Conservation (phyloP, 129 eudicot species). For the Artemisia annua region DNA sequence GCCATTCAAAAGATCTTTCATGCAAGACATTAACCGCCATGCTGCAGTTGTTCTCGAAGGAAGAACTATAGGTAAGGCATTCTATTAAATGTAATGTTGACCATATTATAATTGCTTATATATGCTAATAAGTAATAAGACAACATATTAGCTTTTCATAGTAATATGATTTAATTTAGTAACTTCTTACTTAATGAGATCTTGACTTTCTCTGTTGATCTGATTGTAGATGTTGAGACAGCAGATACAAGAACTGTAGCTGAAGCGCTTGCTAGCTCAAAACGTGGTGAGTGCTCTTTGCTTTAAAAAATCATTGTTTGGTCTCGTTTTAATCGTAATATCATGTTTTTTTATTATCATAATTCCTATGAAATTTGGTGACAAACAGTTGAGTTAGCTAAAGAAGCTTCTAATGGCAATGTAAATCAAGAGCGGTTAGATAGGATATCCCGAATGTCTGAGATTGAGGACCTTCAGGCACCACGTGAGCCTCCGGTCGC, state of each 20-base stretch:
- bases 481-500: conserved; percentile 93
- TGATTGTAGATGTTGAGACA: conserved; percentile 62
- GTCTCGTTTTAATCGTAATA: no score
- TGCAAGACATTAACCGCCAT: conserved; percentile 89
- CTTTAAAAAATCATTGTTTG: background rate
- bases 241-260: conserved; percentile 88
- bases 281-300: conserved; percentile 53
- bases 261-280: conserved; percentile 81
- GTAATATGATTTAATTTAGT: background rate
- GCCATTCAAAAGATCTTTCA: conserved; percentile 67
- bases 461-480: conserved; percentile 97
- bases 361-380: conserved; percentile 11
- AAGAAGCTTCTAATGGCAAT: conserved; percentile 53
- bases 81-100: background rate
- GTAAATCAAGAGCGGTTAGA: conserved; percentile 56
- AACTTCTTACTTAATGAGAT: background rate
- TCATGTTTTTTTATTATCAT: background rate
- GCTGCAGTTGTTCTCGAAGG: conserved; percentile 99
- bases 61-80: conserved; percentile 73
- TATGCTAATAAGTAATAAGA: background rate
- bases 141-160: background rate
- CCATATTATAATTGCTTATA: background rate
- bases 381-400: conserved; percentile 76
- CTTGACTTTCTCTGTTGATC: conserved; percentile 4
- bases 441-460: conserved; percentile 67